Percentiles rank a stretch among this genome's conserved stretches.
These are phyloP conservation scores for Cercospora canescens DNA, from an alignment of 2,329 filamentous ascomycete genomes.

Conservation along the genomic window DNA sequence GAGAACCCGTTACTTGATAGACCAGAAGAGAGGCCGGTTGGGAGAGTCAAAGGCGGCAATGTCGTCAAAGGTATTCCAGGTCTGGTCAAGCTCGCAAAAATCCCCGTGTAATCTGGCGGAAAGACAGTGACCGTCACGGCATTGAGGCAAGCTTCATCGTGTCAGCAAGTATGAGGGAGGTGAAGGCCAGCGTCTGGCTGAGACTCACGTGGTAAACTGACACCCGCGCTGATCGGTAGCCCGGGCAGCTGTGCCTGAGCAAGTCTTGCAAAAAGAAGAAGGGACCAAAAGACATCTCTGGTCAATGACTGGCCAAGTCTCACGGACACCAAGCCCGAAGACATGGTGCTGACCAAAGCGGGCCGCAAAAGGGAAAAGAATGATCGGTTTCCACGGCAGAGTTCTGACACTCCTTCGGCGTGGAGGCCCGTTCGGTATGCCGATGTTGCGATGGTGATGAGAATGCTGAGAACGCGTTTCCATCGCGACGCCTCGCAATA, in stretches of 20 bases:
- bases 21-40: background rate
- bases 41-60: background rate
- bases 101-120: conserved; percentile 23
- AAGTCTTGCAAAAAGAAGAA: conserved; percentile 9
- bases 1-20: background rate
- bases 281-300: conserved; percentile 8
- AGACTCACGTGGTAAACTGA: background rate
- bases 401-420: background rate
- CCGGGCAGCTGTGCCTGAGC: conserved; percentile 3
- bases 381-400: conserved; percentile 8
- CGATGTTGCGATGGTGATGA: conserved; percentile 25
- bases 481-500: conserved; percentile 29
- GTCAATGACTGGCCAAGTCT: conserved; percentile 12
- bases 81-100: conserved; percentile 16
- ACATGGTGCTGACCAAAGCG: conserved; percentile 11
- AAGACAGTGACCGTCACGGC: conserved; percentile 17
- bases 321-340: conserved; percentile 1
- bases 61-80: conserved; percentile 14
- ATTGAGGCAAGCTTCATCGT: conserved; percentile 9
- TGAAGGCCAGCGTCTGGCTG: background rate
- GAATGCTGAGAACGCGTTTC: conserved; percentile 25
- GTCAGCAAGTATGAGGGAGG: background rate
- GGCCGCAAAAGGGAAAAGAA: background rate
- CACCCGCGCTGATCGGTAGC: background rate
- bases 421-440: conserved; percentile 4